Evolutionary conservation across 1,284 basidiomycete species (phyloP).

Genomic region (Pseudozyma tsukubaensis): DNA sequence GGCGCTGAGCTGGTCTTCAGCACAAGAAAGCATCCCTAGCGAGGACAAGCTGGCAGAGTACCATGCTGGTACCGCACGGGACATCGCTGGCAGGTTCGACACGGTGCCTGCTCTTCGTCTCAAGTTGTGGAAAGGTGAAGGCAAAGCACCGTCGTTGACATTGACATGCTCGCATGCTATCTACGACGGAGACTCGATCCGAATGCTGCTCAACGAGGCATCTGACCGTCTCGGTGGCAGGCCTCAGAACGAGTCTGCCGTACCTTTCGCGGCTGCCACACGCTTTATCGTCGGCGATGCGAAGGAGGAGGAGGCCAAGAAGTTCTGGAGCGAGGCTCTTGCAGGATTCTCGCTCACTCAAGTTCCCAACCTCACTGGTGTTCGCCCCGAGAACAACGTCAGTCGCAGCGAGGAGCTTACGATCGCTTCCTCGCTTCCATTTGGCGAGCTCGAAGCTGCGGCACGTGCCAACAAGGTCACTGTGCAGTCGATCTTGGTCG

Average conservation of each 20-base stretch:
- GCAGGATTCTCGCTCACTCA: conserved; percentile 42
- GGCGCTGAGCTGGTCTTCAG: conserved; percentile 17
- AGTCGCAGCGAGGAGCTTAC: conserved; percentile 29
- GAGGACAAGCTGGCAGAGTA: conserved; percentile 11
- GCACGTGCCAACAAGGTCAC: conserved; percentile 48
- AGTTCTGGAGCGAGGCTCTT: conserved; percentile 52
- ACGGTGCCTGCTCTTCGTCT: conserved; percentile 51
- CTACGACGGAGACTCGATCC: conserved; percentile 63
- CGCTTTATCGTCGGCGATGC: conserved; percentile 25
- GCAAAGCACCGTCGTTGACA: conserved; percentile 8
- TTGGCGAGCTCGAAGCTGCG: conserved; percentile 15
- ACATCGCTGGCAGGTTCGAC: conserved; percentile 30
- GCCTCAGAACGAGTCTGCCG: neutral
- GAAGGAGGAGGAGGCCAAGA: conserved; percentile 15
- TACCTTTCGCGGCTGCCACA: conserved; percentile 30
- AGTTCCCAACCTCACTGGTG: conserved; percentile 57
- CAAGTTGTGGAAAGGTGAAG: conserved; percentile 27
- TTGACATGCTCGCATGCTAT: conserved; percentile 60
- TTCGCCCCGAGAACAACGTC: conserved; percentile 26
- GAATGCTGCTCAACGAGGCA: conserved; percentile 41
- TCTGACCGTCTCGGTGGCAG: conserved; percentile 17
- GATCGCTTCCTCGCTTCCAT: conserved; percentile 4
- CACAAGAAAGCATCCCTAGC: neutral
- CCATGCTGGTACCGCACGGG: conserved; percentile 27
- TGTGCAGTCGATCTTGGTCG: conserved; percentile 53